Conservation (phyloP, 1,284 basidiomycete species). For the Gymnopus androsaceus region DNA sequence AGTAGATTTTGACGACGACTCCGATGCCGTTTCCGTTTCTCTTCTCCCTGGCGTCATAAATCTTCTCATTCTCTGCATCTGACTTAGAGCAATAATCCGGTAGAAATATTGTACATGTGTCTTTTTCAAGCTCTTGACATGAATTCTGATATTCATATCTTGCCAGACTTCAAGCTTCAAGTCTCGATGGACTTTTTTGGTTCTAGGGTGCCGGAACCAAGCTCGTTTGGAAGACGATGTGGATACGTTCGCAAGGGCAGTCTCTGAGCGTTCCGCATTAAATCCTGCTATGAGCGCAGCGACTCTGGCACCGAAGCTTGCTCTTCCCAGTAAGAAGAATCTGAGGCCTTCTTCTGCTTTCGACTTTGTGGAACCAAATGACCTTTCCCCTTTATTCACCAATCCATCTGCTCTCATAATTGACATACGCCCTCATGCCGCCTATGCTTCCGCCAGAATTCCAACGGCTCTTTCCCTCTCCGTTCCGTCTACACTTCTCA, state of each 20-base stretch:
- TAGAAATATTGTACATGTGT: no score
- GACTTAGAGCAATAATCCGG: no score
- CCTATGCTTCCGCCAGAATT: conserved; percentile 68
- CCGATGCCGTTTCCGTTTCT: no score
- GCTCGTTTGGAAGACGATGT: background rate
- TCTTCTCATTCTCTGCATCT: no score
- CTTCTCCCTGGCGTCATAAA: no score
- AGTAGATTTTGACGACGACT: no score
- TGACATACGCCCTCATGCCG: conserved; percentile 86
- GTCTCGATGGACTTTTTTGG: conserved; percentile 15
- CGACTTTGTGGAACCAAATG: conserved; percentile 4
- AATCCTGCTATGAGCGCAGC: conserved; percentile 7
- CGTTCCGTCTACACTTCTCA: conserved; percentile 92
- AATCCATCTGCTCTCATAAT: conserved; percentile 54
- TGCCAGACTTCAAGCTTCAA: no score
- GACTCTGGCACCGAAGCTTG: background rate
- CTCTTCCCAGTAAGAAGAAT: background rate
- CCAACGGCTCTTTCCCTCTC: conserved; percentile 82
- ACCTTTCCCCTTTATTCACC: conserved; percentile 21
- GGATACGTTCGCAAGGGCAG: conserved; percentile 7
- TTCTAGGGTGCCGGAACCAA: background rate
- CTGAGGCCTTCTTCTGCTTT: conserved; percentile 6
- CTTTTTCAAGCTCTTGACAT: no score
- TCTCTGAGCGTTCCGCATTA: background rate
- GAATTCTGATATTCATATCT: no score